phyloP scores from a whole-genome alignment of 164 flowering plant genomes.

The Saururus chinensis region DNA sequence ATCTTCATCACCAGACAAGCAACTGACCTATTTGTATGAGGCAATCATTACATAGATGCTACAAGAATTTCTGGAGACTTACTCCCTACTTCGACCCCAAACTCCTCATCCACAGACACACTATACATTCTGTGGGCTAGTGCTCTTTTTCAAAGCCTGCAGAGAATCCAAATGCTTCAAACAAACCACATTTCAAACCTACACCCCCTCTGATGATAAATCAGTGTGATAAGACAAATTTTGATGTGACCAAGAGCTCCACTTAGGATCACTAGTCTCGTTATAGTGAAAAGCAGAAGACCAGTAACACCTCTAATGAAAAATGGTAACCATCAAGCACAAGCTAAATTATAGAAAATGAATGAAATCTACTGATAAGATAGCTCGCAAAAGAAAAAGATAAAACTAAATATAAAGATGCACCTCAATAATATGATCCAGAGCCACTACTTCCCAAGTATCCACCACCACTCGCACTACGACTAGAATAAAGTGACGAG shows the following conservation, averaged over 20 bases:
- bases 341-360: not conserved
- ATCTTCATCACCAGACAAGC: not conserved
- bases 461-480: conserved; percentile 58
- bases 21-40: not conserved
- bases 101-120: conserved; percentile 4
- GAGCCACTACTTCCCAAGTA: conserved; percentile 72
- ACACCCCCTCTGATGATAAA: conserved; percentile 33
- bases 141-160: conserved; percentile 17
- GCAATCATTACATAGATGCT: not conserved
- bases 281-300: conserved; percentile 12
- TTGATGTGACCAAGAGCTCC: conserved; percentile 37
- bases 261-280: conserved; percentile 14
- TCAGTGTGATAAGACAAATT: conserved; percentile 51
- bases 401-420: conserved; percentile 4
- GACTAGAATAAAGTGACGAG: conserved; percentile 75
- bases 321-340: not conserved
- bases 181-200: conserved; percentile 44
- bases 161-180: conserved; percentile 28
- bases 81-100: conserved; percentile 4
- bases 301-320: conserved; percentile 10
- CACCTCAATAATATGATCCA: conserved; percentile 82
- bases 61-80: not conserved
- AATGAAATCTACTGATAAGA: too few species aligned
- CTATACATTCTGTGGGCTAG: conserved; percentile 2
- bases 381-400: too few species aligned